Percentiles rank a stretch among this genome's conserved stretches.
phyloP scores from a whole-genome alignment of 2,329 filamentous ascomycete species.

The Ascochyta viciae-villosae region DNA sequence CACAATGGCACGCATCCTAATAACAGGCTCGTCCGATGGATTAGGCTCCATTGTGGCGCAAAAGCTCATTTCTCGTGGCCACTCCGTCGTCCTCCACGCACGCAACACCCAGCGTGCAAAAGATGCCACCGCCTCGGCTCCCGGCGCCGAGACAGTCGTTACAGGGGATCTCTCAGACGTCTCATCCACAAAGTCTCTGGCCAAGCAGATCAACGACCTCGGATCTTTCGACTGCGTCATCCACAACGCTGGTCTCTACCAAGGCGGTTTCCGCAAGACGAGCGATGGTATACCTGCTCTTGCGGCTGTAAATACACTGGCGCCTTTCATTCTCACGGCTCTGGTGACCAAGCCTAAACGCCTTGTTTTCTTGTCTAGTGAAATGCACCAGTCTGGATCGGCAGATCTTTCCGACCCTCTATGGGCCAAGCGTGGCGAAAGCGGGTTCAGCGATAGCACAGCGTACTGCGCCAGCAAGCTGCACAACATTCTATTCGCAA shows the following conservation, averaged over 20 bases:
- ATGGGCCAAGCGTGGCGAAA: slow-evolving; percentile 47
- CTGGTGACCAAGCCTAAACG: slow-evolving; percentile 59
- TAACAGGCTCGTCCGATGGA: slow-evolving; percentile 66
- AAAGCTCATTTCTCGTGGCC: slow-evolving; percentile 58
- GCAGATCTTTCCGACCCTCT: slow-evolving; percentile 51
- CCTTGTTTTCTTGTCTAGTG: slow-evolving; percentile 61
- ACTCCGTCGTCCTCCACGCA: slow-evolving; percentile 64
- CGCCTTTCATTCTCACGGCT: slow-evolving; percentile 64
- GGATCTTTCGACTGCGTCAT: slow-evolving; percentile 63
- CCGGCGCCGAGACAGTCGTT: slow-evolving; percentile 59
- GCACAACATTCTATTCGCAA: slow-evolving; percentile 63
- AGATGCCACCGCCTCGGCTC: slow-evolving; percentile 57
- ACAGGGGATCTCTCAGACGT: slow-evolving; percentile 62
- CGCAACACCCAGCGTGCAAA: slow-evolving; percentile 62
- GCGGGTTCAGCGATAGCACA: slow-evolving; percentile 42
- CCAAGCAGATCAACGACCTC: slow-evolving; percentile 57
- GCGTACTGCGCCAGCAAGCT: slow-evolving; percentile 65
- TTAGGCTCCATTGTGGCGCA: slow-evolving; percentile 61
- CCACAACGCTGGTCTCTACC: slow-evolving; percentile 64
- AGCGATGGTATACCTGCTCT: slow-evolving; percentile 57
- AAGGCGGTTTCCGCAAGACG: slow-evolving; percentile 53
- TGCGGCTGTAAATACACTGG: slow-evolving; percentile 64
- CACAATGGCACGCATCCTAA: slow-evolving; percentile 57
- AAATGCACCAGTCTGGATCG: slow-evolving; percentile 60
- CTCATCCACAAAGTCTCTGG: slow-evolving; percentile 59